A percentile compares a stretch with the other conserved stretches of the same genome.
phyloP scores from a whole-genome alignment of 352 stramenopile genomes.

The Phytopythium kandeliae region DNA sequence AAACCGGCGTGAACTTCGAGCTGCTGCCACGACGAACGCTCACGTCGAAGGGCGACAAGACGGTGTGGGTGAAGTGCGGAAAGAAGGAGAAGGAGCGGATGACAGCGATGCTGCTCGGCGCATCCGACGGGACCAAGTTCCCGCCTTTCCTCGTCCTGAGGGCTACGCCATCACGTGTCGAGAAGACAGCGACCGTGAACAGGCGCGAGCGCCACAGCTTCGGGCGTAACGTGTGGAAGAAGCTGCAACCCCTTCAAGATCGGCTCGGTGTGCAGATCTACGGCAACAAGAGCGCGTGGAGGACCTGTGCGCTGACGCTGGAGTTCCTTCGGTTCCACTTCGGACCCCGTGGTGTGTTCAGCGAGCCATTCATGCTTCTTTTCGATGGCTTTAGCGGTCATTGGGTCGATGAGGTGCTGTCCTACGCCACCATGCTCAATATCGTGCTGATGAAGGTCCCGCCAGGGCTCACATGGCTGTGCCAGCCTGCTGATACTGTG shows the following conservation, averaged over 20 bases:
- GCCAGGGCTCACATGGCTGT: neutral
- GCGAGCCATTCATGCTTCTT: neutral
- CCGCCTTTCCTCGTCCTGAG: neutral
- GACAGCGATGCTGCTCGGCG: neutral
- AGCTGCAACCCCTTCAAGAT: neutral
- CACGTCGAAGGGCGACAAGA: neutral
- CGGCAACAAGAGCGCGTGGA: neutral
- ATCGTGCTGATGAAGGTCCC: constrained; percentile 2
- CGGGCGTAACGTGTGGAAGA: neutral
- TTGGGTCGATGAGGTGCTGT: neutral
- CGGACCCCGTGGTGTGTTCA: neutral
- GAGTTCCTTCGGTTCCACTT: neutral
- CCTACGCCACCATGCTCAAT: neutral
- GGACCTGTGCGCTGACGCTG: neutral
- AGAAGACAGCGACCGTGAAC: neutral
- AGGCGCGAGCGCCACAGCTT: neutral
- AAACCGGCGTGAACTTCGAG: constrained; percentile 23
- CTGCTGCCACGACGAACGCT: constrained; percentile 19
- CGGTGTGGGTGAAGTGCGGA: neutral
- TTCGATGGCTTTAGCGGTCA: neutral
- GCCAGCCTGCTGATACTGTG: constrained; percentile 1
- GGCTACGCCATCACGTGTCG: neutral
- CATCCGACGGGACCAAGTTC: neutral
- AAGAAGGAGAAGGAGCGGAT: neutral
- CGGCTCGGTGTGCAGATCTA: neutral